Base-by-base conservation (phyloP, 768 basidiomycete genomes). In the Amanita fuliginea region DNA sequence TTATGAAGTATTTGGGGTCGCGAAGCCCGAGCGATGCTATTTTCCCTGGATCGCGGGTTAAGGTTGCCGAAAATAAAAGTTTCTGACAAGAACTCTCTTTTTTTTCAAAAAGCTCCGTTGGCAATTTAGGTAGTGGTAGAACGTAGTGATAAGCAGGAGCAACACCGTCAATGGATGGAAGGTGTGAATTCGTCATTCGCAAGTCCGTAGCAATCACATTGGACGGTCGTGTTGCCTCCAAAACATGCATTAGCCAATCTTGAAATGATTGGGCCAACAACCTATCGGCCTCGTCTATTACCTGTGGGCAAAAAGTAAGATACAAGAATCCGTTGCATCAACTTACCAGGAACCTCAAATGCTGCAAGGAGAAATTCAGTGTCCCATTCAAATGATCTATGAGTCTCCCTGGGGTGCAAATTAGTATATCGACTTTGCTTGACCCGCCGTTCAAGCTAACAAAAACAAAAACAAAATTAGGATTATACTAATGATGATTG, bases 261-360 rank as follows among this genome's bases (percentile, higher is more conserved):
- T 98, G 93, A 67, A 96, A 98, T 1, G 90, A 91, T 62, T 97
- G 93, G 8, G 87, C 85, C 7, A 99, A 74, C 0, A 99, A 74
- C n/a, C 93, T 79, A 61, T 99, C 96, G 0, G 96, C 96, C 67
- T 99, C 96, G 63, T 99, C 96, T 49, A 99, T 90, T 24, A 98
- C 83, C 92, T 95, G 51, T 8, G 35, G 49, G 10, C 19, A 8
- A 42, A 42, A 13, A 16, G 44, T 22, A 16, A 24, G 28, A 22
- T n/a, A 50, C 6, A 21, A 14, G 34, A 8, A 22, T 16, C 28
- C 35, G 21, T 19, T 18, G 36, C 18, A 26, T 69, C 11, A 13
- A 34, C 83, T 22, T 59, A 91, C 95, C 52, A 98, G 69, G 64
- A 92, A 98, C n/a, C 94, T 83, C 6, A 99, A 74, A 63, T 98